Evolutionary conservation across 306 rosid genomes (phyloP).

Genomic region (Medicago ruthenica): DNA sequence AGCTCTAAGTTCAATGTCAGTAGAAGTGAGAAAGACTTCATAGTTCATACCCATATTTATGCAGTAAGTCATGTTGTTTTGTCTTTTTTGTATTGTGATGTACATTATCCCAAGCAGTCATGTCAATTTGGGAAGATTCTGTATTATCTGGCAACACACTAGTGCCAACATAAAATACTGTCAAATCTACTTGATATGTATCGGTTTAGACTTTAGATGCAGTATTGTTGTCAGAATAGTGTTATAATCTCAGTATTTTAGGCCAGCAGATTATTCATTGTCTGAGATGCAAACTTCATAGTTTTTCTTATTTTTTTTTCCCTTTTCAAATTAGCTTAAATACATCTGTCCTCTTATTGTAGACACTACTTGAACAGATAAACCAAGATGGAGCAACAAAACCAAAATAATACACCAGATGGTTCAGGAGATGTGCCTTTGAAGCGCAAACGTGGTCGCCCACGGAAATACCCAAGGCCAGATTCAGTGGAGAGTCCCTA

Average conservation of each 20-base stretch:
- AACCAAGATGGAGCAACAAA: conserved; percentile 62
- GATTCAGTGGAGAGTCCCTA: conserved; percentile 53
- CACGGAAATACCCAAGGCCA: conserved; percentile 78
- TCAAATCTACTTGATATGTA: conserved; percentile 1
- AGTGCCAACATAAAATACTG: neutral
- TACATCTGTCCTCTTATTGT: conserved; percentile 21
- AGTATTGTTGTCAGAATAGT: conserved; percentile 2
- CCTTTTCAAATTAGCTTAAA: neutral
- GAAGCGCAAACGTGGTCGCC: conserved; percentile 98
- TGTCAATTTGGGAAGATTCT: neutral
- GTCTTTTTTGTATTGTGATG: conserved; percentile 25
- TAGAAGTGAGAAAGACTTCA: neutral
- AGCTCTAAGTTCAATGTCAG: neutral
- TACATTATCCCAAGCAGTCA: conserved; percentile 21
- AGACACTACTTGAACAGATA: conserved; percentile 39
- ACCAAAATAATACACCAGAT: conserved; percentile 61
- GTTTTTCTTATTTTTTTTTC: neutral
- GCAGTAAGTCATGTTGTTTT: conserved; percentile 1
- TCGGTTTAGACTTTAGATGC: conserved; percentile 9
- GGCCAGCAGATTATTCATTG: conserved; percentile 14
- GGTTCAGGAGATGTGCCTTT: conserved; percentile 64
- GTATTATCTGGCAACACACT: conserved; percentile 1
- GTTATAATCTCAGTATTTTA: conserved; percentile 11
- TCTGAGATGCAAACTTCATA: neutral
- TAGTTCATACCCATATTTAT: no score